phyloP scores from a whole-genome alignment of 352 stramenopile species.

The Pythium sukuiense region DNA sequence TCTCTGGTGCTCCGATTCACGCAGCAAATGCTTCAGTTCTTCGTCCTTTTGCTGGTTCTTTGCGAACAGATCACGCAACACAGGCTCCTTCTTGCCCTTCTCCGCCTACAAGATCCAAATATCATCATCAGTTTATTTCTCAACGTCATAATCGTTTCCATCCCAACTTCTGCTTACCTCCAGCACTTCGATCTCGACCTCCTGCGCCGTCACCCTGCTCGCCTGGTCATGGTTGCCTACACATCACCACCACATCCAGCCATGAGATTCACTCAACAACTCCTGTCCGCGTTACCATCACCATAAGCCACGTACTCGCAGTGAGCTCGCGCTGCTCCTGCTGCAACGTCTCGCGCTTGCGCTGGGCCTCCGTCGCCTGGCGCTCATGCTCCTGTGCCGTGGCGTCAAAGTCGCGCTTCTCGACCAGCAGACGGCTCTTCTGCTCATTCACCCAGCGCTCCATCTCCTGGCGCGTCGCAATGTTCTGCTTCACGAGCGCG shows the following conservation, averaged over 20 bases:
- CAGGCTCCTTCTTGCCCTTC: slow-evolving; percentile 55
- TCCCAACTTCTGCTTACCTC: slow-evolving; percentile 23
- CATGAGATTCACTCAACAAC: no score
- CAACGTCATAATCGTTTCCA: not conserved
- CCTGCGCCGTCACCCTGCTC: slow-evolving; percentile 46
- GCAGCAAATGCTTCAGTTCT: slow-evolving; percentile 42
- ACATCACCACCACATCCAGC: not conserved
- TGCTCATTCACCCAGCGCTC: slow-evolving; percentile 30
- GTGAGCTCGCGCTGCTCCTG: slow-evolving; percentile 23
- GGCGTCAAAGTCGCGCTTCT: slow-evolving; percentile 27
- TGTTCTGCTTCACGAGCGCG: slow-evolving; percentile 21
- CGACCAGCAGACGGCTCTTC: slow-evolving; percentile 20
- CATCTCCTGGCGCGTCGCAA: slow-evolving; percentile 29
- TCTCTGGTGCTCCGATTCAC: slow-evolving; percentile 44
- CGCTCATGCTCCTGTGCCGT: slow-evolving; percentile 21
- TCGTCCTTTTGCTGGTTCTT: slow-evolving; percentile 57
- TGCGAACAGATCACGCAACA: slow-evolving; percentile 64
- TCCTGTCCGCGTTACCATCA: not conserved
- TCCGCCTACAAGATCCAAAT: slow-evolving; percentile 28
- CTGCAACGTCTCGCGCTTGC: slow-evolving; percentile 26
- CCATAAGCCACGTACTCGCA: slow-evolving; percentile 1
- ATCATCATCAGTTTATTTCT: not conserved
- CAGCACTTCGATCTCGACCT: slow-evolving; percentile 73
- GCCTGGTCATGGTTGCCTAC: slow-evolving; percentile 39
- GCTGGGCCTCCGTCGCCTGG: slow-evolving; percentile 22